These are phyloP conservation scores for Anthracocystis panici-leucophaei DNA, from an alignment of 1,284 basidiomycete genomes.

Conservation along the genomic window DNA sequence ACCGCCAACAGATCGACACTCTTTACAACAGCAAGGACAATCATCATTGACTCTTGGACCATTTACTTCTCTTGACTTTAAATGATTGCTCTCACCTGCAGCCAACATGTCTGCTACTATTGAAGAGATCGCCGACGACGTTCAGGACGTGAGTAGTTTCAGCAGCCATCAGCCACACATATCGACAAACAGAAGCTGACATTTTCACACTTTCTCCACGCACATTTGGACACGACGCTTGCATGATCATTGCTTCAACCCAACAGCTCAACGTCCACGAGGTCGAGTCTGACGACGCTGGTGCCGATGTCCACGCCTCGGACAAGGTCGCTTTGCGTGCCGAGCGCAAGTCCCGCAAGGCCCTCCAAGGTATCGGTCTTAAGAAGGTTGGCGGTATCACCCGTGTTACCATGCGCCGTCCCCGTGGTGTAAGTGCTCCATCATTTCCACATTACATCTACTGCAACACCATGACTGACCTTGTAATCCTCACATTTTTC, in stretches of 20 bases:
- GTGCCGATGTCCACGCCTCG: conserved; percentile 80
- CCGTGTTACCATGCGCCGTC: conserved; percentile 91
- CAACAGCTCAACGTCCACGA: conserved; percentile 71
- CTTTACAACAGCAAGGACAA: background rate
- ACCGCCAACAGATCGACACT: background rate
- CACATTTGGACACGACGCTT: background rate
- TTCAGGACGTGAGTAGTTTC: conserved; percentile 73
- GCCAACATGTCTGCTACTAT: conserved; percentile 72
- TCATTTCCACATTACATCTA: background rate
- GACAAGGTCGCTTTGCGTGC: conserved; percentile 85
- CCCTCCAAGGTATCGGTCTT: conserved; percentile 67
- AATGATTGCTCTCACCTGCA: background rate
- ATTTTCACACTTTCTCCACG: background rate
- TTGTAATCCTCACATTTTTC: background rate
- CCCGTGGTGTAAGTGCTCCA: conserved; percentile 82
- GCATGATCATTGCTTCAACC: conserved; percentile 7
- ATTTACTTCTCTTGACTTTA: background rate
- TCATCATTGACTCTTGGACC: background rate
- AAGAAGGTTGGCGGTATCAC: conserved; percentile 93
- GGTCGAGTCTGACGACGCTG: conserved; percentile 75
- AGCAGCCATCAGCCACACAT: background rate
- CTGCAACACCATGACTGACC: conserved; percentile 14
- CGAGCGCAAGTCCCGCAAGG: conserved; percentile 69
- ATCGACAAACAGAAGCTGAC: background rate
- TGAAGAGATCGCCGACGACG: conserved; percentile 79